A percentile compares a stretch with the other conserved stretches of the same genome.
Evolutionary conservation across 139 green algal genomes (phyloP).

Genomic region (Zygnema circumcarinatum): DNA sequence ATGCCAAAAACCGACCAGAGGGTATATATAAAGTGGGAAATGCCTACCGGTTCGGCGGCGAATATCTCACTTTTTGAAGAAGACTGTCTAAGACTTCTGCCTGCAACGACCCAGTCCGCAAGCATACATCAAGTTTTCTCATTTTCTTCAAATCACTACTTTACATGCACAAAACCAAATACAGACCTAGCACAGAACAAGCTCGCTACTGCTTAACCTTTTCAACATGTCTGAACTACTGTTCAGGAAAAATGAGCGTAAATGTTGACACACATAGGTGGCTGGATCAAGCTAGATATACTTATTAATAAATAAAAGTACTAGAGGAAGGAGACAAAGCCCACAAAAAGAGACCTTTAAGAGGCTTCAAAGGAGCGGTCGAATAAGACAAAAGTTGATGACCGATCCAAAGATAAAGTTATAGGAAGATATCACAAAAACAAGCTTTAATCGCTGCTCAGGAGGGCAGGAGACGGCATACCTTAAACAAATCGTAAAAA

Average conservation of each 20-base stretch:
- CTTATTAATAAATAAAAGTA: too few relatives aligned
- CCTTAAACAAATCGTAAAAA: conserved; percentile 30
- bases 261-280: too few relatives aligned
- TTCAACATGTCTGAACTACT: too few relatives aligned
- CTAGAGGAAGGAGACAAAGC: not conserved
- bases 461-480: not conserved
- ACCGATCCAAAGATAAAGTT: not conserved
- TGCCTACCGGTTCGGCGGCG: conserved; percentile 46
- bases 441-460: not conserved
- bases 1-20: not conserved
- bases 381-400: not conserved
- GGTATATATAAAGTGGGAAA: too few relatives aligned
- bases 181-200: not conserved
- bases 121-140: too few relatives aligned
- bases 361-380: too few relatives aligned
- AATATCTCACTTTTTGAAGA: conserved; percentile 41
- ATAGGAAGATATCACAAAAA: not conserved
- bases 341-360: not conserved
- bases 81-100: conserved; percentile 38
- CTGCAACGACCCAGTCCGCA: conserved; percentile 30
- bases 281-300: not conserved
- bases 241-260: too few relatives aligned
- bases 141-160: too few relatives aligned
- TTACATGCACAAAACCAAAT: not conserved
- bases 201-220: too few relatives aligned